These are phyloP conservation scores for Boletus sp. DNA, from an alignment of 1,284 basidiomycete species.

Conservation along the genomic window DNA sequence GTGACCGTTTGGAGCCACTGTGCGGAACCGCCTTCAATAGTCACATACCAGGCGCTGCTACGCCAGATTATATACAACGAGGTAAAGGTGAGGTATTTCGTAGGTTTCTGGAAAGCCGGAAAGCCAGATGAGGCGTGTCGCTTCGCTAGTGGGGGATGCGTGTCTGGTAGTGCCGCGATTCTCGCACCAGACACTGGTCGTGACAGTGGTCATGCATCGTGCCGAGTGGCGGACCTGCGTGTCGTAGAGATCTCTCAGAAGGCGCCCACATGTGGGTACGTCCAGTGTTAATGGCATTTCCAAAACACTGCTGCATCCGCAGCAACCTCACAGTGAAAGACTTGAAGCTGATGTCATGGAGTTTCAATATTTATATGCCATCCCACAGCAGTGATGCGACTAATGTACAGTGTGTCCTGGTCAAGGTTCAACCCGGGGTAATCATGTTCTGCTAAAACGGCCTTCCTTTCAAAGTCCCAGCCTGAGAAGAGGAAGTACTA, in stretches of 20 bases:
- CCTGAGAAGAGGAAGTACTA: constrained; percentile 29
- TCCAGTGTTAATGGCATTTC: too few relatives aligned
- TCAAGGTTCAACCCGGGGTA: background rate
- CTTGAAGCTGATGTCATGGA: background rate
- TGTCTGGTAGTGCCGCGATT: too few relatives aligned
- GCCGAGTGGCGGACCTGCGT: background rate
- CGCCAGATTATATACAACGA: constrained; percentile 14
- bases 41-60: constrained; percentile 14
- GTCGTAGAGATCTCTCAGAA: background rate
- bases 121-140: constrained; percentile 2
- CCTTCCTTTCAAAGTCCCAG: constrained; percentile 23
- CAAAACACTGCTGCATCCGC: too few relatives aligned
- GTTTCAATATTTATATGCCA: constrained; percentile 7
- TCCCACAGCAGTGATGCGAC: constrained; percentile 9
- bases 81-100: constrained; percentile 17
- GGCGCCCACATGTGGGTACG: background rate
- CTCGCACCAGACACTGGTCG: background rate
- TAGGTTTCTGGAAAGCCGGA: constrained; percentile 7
- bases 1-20: constrained; percentile 2
- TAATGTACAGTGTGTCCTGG: constrained; percentile 24
- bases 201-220: background rate
- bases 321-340: too few relatives aligned
- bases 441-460: constrained; percentile 10
- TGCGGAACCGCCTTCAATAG: constrained; percentile 15
- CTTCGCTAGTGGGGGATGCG: background rate